Base-by-base conservation (phyloP, 2,329 filamentous ascomycete species). In the Phaeosphaeria sp. region DNA sequence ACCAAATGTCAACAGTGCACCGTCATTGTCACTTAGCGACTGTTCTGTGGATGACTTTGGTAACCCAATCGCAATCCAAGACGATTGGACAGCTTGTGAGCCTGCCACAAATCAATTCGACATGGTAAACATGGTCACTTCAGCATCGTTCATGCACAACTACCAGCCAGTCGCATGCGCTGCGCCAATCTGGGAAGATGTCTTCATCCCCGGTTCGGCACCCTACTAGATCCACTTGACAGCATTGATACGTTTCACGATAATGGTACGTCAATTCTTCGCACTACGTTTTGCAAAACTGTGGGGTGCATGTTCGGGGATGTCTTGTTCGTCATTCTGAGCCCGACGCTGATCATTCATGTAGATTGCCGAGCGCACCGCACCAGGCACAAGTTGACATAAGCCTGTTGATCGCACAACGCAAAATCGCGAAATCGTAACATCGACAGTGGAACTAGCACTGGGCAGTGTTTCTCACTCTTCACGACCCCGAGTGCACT, bases 21-120 rank as follows among this genome's bases (percentile, higher is more conserved):
- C 70, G 36, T 68, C 69, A 40, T 57, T 71, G 15, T 68, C 67
- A 9, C 59, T 70, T 17, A 70, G 68, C 60, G 71, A 73, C 33
- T 63, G 60, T 51, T 72, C 69, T 9, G 51, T 61, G 9, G 67
- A 67, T 9, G 68, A 72, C 20, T 66, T 58, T 43, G 61, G 68
- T 46, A 66, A 68, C 9, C 61, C 68, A 2, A 53, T 53, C 42
- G 69, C 74, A 15, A 77, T 78, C 36, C 81, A 81, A 50, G 79
- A 82, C 17, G 78, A 78, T 11, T 84, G 82, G 82, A 74, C 75
- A 11, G 78, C 75, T 27, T 83, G 82, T 65, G 77, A 78, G 47
- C 81, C 80, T 64, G 78, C 76, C 36, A 76, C 79, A 17, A 76
- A 74, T 36, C 70, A 80, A 24, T 72, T 80, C 51, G 79, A 81